Percentiles rank a stretch among this genome's conserved stretches.
These are phyloP conservation scores for Discostella stelligera DNA, from an alignment of 352 stramenopile species.

Conservation along the genomic window DNA sequence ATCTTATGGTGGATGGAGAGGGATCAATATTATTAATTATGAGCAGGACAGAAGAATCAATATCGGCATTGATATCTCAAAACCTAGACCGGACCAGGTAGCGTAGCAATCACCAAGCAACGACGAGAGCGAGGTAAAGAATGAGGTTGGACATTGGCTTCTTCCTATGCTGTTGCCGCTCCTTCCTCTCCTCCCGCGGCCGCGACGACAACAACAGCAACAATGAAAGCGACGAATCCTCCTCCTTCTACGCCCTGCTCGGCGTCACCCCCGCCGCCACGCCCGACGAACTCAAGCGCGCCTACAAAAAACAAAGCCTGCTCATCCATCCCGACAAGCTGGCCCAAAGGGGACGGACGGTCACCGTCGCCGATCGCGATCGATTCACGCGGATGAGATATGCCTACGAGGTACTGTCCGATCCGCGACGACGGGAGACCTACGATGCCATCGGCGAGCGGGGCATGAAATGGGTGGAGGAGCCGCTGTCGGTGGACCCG, in stretches of 20 bases:
- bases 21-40: too few species aligned
- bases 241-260: constrained; percentile 77
- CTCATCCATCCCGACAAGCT: constrained; percentile 84
- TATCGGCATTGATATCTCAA: too few species aligned
- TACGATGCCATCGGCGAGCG: constrained; percentile 80
- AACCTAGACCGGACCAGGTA: neutral
- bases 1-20: too few species aligned
- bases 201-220: constrained; percentile 17
- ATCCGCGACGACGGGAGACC: constrained; percentile 76
- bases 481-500: constrained; percentile 79
- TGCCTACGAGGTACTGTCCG: constrained; percentile 78
- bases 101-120: too few species aligned
- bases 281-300: constrained; percentile 75
- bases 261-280: constrained; percentile 54
- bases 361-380: constrained; percentile 63
- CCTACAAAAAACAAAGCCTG: constrained; percentile 79
- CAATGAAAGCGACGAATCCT: constrained; percentile 42
- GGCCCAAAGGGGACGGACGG: constrained; percentile 65
- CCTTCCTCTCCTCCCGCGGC: constrained; percentile 60
- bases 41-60: too few species aligned
- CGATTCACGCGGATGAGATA: constrained; percentile 80
- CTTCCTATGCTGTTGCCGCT: constrained; percentile 81
- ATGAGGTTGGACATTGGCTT: constrained; percentile 78
- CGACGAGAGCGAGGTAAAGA: neutral
- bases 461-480: constrained; percentile 81